Base-by-base conservation (phyloP, 805 yeast genomes). In the Cyberlindnera saturnus region DNA sequence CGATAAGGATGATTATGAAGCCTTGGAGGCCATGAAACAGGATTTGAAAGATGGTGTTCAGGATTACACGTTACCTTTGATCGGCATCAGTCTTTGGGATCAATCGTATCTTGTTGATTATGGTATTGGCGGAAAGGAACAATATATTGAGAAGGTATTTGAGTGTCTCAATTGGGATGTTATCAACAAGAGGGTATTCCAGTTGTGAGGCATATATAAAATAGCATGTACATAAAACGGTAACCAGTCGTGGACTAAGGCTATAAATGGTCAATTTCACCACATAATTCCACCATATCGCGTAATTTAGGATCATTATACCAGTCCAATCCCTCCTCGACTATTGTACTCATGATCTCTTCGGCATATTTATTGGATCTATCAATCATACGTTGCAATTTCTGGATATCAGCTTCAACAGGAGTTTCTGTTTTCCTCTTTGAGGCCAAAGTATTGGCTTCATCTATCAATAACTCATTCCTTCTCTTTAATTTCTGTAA, bases 31-130 rank as follows among this genome's bases (percentile, higher is more conserved):
- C 30, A 59, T 78, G 43, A 69, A 69, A 43, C 63, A 71, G 41
- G 60, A 70, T 19, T 73, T 73, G 8, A 48, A 50, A 14, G 44
- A 55, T 26, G 64, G 64, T 17, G 71, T 70, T 33, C 71, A 69
- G 51, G 90, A 83, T 60, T 78, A 74, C 67, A 73, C 80, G 19
- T 68, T 89, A 51, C 95, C 93, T 6, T 65, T 93, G 37, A 71
- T 93, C 51, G 85, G 81, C 40, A 72, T 89, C 50, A 87, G 81
- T 63, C 73, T 85, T 52, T 90, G 97, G 96, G 95, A 91, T 62
- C 77, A 81, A 50, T 87, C 96, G n/a, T 93, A 82, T 62, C 56
- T 88, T 36, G 67, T 75, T 23, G 98, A 93, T 64, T 91, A 82
- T 64, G 96, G 97, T 38, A 73, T 86, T 40, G 59, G 55, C 18